These are phyloP conservation scores for Botryotinia narcissicola DNA, from an alignment of 2,329 filamentous ascomycete species.

Conservation along the genomic window DNA sequence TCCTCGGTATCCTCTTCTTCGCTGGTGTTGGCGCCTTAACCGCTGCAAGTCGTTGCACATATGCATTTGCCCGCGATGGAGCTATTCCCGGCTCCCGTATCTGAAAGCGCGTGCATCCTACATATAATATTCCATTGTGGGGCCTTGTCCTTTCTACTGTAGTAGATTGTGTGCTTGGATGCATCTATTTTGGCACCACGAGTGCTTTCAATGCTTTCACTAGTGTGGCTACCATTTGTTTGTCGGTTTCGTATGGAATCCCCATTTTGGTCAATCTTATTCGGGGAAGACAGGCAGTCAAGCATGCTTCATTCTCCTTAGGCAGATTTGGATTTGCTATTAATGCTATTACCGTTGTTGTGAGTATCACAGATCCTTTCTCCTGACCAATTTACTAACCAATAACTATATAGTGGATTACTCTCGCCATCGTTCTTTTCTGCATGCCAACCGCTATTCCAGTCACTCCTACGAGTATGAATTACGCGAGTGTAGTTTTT, in stretches of 20 bases:
- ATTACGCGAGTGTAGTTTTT: slow-evolving; percentile 66
- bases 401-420: slow-evolving; percentile 54
- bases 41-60: slow-evolving; percentile 70
- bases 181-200: slow-evolving; percentile 76
- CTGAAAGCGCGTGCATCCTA: slow-evolving; percentile 64
- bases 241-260: slow-evolving; percentile 71
- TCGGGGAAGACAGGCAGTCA: slow-evolving; percentile 63
- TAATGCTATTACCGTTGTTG: slow-evolving; percentile 62
- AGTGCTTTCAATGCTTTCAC: slow-evolving; percentile 80
- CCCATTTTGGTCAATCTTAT: slow-evolving; percentile 71
- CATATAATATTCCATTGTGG: slow-evolving; percentile 67
- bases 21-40: slow-evolving; percentile 73
- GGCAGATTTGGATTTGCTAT: slow-evolving; percentile 66
- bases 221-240: slow-evolving; percentile 75
- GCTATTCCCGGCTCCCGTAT: slow-evolving; percentile 68
- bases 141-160: slow-evolving; percentile 65
- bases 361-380: neutral
- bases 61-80: slow-evolving; percentile 72
- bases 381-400: neutral
- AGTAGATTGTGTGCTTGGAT: slow-evolving; percentile 68
- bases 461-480: slow-evolving; percentile 57
- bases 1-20: slow-evolving; percentile 75
- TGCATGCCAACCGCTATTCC: slow-evolving; percentile 68
- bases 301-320: slow-evolving; percentile 64
- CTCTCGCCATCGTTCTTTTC: slow-evolving; percentile 67